A percentile compares a stretch with the other conserved stretches of the same genome.
Conservation (phyloP, 306 rosid species). For the Acacia melanoxylon region DNA sequence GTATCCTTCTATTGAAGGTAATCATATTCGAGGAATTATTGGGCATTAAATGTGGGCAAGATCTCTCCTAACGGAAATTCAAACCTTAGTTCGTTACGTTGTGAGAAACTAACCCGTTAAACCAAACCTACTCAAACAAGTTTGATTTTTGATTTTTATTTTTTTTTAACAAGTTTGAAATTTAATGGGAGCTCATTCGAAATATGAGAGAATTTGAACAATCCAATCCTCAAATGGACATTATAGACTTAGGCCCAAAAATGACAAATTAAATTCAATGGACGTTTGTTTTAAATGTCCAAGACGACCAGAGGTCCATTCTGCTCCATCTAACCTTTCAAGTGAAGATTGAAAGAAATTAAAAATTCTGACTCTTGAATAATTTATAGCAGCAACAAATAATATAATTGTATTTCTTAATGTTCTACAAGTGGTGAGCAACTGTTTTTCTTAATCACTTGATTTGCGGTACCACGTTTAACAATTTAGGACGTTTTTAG, state of each 20-base stretch:
- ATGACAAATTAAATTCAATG: background rate
- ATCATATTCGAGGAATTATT: fast-evolving
- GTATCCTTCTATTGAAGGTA: too few relatives aligned
- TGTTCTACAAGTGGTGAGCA: background rate
- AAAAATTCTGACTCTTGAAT: background rate
- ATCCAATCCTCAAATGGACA: background rate
- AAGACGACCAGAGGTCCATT: too few relatives aligned
- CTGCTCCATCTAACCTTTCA: background rate
- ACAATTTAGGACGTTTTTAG: too few relatives aligned
- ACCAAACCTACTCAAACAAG: too few relatives aligned
- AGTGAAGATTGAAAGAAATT: background rate
- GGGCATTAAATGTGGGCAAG: too few relatives aligned
- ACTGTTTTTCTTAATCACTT: too few relatives aligned
- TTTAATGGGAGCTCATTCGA: background rate
- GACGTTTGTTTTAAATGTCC: background rate
- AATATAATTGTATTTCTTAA: background rate
- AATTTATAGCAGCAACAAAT: background rate
- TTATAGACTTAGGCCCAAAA: background rate
- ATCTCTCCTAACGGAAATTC: fast-evolving
- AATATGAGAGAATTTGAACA: background rate
- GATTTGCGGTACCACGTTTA: too few relatives aligned
- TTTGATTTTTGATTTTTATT: too few relatives aligned
- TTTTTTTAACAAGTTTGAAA: background rate
- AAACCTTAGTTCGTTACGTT: too few relatives aligned
- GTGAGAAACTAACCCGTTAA: too few relatives aligned